These are phyloP conservation scores for Kodamaea kaohsiungensis DNA, from an alignment of 805 yeast species.

Conservation along the genomic window DNA sequence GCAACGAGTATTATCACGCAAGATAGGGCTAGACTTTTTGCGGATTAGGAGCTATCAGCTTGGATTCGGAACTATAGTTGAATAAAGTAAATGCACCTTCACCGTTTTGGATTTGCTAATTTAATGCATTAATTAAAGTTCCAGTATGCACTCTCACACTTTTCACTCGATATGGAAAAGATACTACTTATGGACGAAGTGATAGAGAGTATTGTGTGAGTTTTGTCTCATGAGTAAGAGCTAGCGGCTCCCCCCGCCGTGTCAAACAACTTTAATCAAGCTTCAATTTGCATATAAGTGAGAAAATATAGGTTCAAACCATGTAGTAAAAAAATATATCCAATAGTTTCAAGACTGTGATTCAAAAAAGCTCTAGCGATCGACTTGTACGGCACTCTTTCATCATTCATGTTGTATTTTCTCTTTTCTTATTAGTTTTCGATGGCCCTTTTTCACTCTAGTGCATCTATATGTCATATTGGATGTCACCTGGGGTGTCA, in stretches of 20 bases:
- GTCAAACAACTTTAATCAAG: background rate
- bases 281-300: background rate
- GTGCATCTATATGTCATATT: background rate
- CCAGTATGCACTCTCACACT: background rate
- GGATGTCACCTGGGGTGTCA: background rate
- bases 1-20: background rate
- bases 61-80: background rate
- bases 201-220: background rate
- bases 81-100: background rate
- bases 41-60: background rate
- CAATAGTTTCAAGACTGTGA: background rate
- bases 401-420: background rate
- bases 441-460: background rate
- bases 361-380: background rate
- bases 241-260: background rate
- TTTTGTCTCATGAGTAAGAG: background rate
- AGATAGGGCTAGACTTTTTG: slow-evolving; percentile 1
- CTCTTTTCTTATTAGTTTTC: background rate
- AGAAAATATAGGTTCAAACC: background rate
- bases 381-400: background rate
- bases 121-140: background rate
- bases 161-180: background rate
- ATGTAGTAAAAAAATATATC: background rate
- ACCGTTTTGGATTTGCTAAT: background rate
- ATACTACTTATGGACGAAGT: background rate